Evolutionary conservation across 768 basidiomycete genomes (phyloP).

Genomic region (Lactarius hengduanensis): DNA sequence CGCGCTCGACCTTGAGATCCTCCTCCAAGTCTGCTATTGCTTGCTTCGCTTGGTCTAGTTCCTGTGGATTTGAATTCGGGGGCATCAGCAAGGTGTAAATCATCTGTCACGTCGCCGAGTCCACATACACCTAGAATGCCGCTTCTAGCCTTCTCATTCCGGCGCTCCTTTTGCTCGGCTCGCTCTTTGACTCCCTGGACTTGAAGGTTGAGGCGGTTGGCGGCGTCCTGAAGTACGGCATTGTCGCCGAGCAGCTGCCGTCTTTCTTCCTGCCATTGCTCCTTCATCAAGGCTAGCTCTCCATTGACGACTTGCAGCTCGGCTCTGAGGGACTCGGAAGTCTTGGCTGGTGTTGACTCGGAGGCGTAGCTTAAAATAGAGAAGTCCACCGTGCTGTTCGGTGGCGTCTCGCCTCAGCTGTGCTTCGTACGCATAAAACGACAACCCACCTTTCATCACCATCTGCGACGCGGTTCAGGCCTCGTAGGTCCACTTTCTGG

Average conservation of each 20-base stretch:
- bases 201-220: slow-evolving; percentile 63
- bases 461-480: slow-evolving; percentile 40
- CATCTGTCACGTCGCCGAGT: neutral
- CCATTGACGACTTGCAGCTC: slow-evolving; percentile 61
- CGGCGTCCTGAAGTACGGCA: slow-evolving; percentile 66
- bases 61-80: slow-evolving; percentile 42
- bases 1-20: slow-evolving; percentile 69
- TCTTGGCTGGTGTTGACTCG: slow-evolving; percentile 65
- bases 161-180: slow-evolving; percentile 52
- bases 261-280: slow-evolving; percentile 69
- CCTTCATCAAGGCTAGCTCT: slow-evolving; percentile 63
- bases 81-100: slow-evolving; percentile 11
- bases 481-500: slow-evolving; percentile 55
- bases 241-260: slow-evolving; percentile 65
- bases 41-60: slow-evolving; percentile 64
- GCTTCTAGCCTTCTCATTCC: slow-evolving; percentile 46
- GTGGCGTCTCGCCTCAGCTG: neutral
- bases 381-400: slow-evolving; percentile 51
- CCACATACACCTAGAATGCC: slow-evolving; percentile 54
- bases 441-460: slow-evolving; percentile 60
- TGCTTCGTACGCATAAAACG: neutral
- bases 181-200: slow-evolving; percentile 59
- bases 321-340: slow-evolving; percentile 59
- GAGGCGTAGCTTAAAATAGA: slow-evolving; percentile 47
- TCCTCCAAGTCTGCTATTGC: slow-evolving; percentile 68